phyloP scores from a whole-genome alignment of 192 early-diverging fungal species.

The Haplosporangium gracile region DNA sequence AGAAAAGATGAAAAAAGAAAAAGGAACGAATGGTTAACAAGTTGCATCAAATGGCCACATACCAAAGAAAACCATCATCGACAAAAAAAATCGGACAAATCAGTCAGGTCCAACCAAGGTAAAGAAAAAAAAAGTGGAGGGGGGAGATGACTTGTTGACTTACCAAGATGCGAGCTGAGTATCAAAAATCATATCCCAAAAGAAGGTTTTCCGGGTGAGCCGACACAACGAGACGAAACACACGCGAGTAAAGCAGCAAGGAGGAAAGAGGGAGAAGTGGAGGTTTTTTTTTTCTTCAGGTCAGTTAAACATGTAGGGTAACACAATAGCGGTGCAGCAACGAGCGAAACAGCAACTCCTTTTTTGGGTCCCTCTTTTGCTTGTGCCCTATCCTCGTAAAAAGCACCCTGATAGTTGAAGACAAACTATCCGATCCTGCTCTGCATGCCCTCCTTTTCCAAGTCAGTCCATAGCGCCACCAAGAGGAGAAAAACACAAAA shows the following conservation, averaged over 20 bases:
- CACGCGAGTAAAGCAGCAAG: neutral
- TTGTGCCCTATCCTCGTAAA: neutral
- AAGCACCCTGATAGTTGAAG: too few species aligned
- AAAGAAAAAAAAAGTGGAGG: neutral
- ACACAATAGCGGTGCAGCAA: neutral
- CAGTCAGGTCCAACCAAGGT: neutral
- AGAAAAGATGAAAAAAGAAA: neutral
- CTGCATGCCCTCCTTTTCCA: too few species aligned
- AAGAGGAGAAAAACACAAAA: neutral
- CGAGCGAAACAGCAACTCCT: neutral
- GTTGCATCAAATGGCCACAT: neutral
- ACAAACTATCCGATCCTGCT: too few species aligned
- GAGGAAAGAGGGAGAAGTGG: neutral
- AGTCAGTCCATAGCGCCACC: too few species aligned
- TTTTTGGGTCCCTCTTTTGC: neutral
- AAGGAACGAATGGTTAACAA: neutral
- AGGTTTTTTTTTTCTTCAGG: neutral
- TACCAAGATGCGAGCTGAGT: constrained; percentile 57
- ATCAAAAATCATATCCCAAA: constrained; percentile 14
- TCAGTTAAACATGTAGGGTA: neutral
- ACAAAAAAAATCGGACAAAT: too few species aligned
- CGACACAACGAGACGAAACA: neutral
- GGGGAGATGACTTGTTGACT: neutral
- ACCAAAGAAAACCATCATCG: neutral
- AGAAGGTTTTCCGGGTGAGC: constrained; percentile 3